Evolutionary conservation across 805 yeast genomes (phyloP).

Genomic region (Torulaspora microellipsoides): DNA sequence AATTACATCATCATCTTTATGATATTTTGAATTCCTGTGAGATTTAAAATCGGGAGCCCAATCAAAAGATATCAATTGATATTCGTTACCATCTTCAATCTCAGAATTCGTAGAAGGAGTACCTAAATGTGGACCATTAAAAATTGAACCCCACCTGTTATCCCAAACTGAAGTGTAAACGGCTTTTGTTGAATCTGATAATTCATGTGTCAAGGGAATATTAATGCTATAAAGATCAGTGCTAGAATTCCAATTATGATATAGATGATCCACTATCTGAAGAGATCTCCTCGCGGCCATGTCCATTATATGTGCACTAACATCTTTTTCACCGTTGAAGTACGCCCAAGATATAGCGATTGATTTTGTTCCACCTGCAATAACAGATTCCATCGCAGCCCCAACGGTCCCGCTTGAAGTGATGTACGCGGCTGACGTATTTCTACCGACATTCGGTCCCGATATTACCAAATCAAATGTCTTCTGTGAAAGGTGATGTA

Average conservation of each 20-base stretch:
- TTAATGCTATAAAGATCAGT: slow-evolving; percentile 80
- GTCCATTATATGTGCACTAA: slow-evolving; percentile 46
- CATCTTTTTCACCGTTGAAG: slow-evolving; percentile 43
- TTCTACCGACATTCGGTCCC: slow-evolving; percentile 96
- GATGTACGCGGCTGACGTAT: slow-evolving; percentile 82
- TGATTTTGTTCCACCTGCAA: slow-evolving; percentile 56
- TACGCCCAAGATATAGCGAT: slow-evolving; percentile 89
- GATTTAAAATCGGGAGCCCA: slow-evolving; percentile 83
- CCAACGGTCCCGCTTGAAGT: slow-evolving; percentile 94
- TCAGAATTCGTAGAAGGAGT: slow-evolving; percentile 12
- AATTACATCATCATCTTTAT: slow-evolving; percentile 38
- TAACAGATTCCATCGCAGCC: slow-evolving; percentile 91
- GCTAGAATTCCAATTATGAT: slow-evolving; percentile 49
- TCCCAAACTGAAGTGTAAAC: slow-evolving; percentile 73
- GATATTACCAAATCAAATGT: slow-evolving; percentile 79
- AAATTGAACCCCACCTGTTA: slow-evolving; percentile 75
- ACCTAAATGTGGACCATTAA: slow-evolving; percentile 30
- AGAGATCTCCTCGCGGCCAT: slow-evolving; percentile 70
- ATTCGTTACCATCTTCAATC: slow-evolving; percentile 45
- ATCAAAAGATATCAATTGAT: slow-evolving; percentile 47
- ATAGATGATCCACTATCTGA: slow-evolving; percentile 55
- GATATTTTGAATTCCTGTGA: slow-evolving; percentile 26
- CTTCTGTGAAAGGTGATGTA: slow-evolving; percentile 58
- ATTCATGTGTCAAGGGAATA: slow-evolving; percentile 61
- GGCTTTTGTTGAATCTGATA: slow-evolving; percentile 55